phyloP scores from a whole-genome alignment of 768 basidiomycete species.

The Lentinula raphanica region DNA sequence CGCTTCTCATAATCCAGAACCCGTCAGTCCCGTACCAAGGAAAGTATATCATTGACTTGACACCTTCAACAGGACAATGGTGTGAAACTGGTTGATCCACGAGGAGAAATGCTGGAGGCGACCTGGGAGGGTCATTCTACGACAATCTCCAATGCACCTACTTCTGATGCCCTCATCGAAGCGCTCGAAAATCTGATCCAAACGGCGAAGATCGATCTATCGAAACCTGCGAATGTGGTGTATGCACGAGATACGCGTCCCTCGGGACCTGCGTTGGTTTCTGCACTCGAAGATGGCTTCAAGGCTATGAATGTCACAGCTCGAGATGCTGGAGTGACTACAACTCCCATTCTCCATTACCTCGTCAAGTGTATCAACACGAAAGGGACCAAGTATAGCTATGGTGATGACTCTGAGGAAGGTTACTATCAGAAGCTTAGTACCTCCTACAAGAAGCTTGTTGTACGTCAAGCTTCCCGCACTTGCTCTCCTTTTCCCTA shows the following conservation, averaged over 20 bases:
- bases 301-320: constrained; percentile 62
- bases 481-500: constrained; percentile 1
- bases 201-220: constrained; percentile 67
- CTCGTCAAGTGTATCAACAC: constrained; percentile 88
- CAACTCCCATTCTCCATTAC: constrained; percentile 95
- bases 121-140: constrained; percentile 93
- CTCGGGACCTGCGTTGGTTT: constrained; percentile 70
- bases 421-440: constrained; percentile 84
- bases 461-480: constrained; percentile 50
- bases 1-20: constrained; percentile 98
- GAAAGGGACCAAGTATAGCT: constrained; percentile 68
- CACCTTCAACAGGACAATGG: constrained; percentile 78
- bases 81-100: constrained; percentile 95
- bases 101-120: constrained; percentile 93
- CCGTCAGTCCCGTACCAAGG: constrained; percentile 41
- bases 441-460: constrained; percentile 76
- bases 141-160: constrained; percentile 73
- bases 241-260: constrained; percentile 94
- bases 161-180: constrained; percentile 66
- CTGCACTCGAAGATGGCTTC: constrained; percentile 80
- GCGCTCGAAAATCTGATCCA: constrained; percentile 59
- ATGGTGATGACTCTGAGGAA: constrained; percentile 75
- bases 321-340: constrained; percentile 78
- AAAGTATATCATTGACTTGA: not conserved
- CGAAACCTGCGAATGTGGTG: constrained; percentile 74